A percentile compares a stretch with the other conserved stretches of the same genome.
phyloP scores from a whole-genome alignment of 805 yeast species.

The Metschnikowia colocasiae region DNA sequence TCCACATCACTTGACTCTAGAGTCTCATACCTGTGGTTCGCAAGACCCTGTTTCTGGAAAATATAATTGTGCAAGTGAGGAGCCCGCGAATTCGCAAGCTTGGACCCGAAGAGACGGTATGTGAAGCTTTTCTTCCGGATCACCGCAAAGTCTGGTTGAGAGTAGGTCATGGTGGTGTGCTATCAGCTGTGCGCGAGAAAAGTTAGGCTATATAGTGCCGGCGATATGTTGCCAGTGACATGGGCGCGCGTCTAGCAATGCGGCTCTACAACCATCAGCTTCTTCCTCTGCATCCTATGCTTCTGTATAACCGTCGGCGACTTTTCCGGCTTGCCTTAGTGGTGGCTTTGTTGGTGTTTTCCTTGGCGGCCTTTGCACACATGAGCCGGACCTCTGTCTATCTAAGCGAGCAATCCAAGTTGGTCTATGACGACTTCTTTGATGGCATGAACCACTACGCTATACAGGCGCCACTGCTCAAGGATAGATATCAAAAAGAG shows the following conservation, averaged over 20 bases:
- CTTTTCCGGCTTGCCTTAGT: not conserved
- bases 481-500: constrained; percentile 33
- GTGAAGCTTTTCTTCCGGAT: constrained; percentile 12
- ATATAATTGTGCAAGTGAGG: constrained; percentile 27
- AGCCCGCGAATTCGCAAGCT: constrained; percentile 24
- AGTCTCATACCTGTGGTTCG: constrained; percentile 22
- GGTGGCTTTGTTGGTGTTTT: not conserved
- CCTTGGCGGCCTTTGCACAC: not conserved
- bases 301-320: not conserved
- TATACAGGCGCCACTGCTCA: constrained; percentile 41
- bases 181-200: not conserved
- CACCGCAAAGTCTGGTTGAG: constrained; percentile 10
- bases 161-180: not conserved
- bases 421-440: constrained; percentile 21
- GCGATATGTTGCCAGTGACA: not conserved
- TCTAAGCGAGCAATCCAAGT: not conserved
- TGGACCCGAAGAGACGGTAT: constrained; percentile 23
- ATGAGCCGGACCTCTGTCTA: not conserved
- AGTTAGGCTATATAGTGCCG: too few relatives aligned
- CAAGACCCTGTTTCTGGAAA: constrained; percentile 21
- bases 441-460: constrained; percentile 29
- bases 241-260: not conserved
- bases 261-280: not conserved
- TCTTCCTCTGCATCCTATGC: not conserved
- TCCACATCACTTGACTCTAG: constrained; percentile 22